These are phyloP conservation scores for Taphrina communis DNA, from an alignment of 1,139 yeast genomes.

Conservation along the genomic window DNA sequence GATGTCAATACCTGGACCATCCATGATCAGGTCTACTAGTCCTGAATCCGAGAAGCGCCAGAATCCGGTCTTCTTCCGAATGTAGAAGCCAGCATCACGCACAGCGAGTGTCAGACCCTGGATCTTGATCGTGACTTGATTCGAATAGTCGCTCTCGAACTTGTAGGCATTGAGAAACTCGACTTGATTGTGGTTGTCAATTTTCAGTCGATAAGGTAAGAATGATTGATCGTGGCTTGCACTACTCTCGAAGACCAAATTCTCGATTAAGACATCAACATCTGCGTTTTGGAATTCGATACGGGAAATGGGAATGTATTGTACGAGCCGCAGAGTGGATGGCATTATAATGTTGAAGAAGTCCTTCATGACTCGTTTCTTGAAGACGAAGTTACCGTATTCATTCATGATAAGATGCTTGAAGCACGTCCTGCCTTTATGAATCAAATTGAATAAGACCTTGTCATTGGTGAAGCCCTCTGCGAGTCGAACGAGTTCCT, in stretches of 20 bases:
- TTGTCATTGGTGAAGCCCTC: constrained; percentile 35
- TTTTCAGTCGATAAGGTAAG: constrained; percentile 38
- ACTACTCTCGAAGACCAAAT: constrained; percentile 38
- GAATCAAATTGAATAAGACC: constrained; percentile 9
- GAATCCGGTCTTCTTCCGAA: constrained; percentile 41
- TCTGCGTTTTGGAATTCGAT: constrained; percentile 39
- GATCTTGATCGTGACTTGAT: constrained; percentile 30
- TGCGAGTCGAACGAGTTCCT: constrained; percentile 24
- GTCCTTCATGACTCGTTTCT: constrained; percentile 39
- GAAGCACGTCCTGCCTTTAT: constrained; percentile 21
- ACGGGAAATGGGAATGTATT: constrained; percentile 39
- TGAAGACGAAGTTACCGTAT: constrained; percentile 37
- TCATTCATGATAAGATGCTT: constrained; percentile 32
- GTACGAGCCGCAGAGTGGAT: constrained; percentile 28
- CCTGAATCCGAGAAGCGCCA: constrained; percentile 41
- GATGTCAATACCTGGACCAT: constrained; percentile 39
- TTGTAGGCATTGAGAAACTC: constrained; percentile 41
- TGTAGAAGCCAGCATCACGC: constrained; percentile 40
- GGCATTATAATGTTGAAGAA: constrained; percentile 40
- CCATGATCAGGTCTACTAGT: constrained; percentile 39
- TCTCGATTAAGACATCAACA: constrained; percentile 38
- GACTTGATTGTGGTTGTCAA: constrained; percentile 32
- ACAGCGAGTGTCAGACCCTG: constrained; percentile 32
- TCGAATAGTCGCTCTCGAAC: constrained; percentile 29
- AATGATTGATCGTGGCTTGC: constrained; percentile 37